Evolutionary conservation across 805 yeast genomes (phyloP), one percentile per base, ranked within the genome.

Genomic region (Saturnispora sanitii): DNA sequence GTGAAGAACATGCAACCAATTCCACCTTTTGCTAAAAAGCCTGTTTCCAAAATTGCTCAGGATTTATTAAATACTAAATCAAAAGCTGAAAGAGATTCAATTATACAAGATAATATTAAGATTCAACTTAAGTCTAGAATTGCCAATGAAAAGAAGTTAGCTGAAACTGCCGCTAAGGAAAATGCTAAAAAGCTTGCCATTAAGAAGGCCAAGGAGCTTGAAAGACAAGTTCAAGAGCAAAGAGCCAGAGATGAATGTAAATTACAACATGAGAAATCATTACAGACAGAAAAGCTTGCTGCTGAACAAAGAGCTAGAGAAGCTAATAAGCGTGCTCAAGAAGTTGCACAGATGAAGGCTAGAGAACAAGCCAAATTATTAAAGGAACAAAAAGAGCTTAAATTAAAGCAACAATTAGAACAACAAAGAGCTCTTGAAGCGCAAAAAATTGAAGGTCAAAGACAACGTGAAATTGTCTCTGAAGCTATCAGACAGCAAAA

Each of bases 191-290:
- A 40, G 15, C 25, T 23, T 6, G 34, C 38, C 4, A 16, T 35
- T 7, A 45, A 36, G 8, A 40, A 37, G 15, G 36, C 26, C 4
- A 38, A 31, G 35, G 38, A 23, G 12, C 18, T 25, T 11, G 37
- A 33, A 28, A 37, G 38, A 22, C 35, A 31, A 39, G 31, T 13
- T n/a, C 26, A 29, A 20, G 37, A 37, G 19, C 34, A 39, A 33
- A 40, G 28, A 3, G 29, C 36, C n/a, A 29, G 34, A 33, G 41
- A 43, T 13, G 33, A 40, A 21, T 29, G 23, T 8, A 38, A 35
- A 17, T 9, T 41, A 4, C 39, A 45, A 16, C 33, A 23, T 1
- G 41, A 41, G 34, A 37, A 31, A 35, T 25, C 8, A 13, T 22
- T 17, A 12, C 22, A 28, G 25, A 7, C 17, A 15, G 35, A 40